Evolutionary conservation across 331 rosid genomes (phyloP), one percentile per base, ranked within the genome.

Genomic region (Malus hybrid): DNA sequence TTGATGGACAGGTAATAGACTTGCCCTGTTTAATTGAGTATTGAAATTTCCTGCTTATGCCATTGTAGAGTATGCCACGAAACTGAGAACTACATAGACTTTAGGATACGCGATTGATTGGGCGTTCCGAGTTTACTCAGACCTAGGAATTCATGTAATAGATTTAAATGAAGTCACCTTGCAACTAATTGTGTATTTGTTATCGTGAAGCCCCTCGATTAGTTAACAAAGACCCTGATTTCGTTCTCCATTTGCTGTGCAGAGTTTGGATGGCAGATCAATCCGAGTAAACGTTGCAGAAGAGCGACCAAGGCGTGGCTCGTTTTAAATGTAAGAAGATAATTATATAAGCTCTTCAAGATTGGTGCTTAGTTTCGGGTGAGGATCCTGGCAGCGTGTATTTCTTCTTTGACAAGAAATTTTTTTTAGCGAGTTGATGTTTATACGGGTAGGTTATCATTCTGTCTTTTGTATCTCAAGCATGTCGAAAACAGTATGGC

Each of bases 191-290:
- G 50, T 0, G 10, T 7, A 4, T 60, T 36, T 60, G 65, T 60
- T 60, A 60, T 60, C 33, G 1, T 26, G 19, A 30, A 56, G 32
- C 75, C 50, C 22, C 33, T 24, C 19, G 3, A 18, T 70, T 32
- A 16, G 22, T 44, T 28, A 20, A 33, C 11, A 8, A 66, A 20
- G 63, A 6, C 22, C 44, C 64, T 72, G 32, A 72, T 15, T 53
- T 67, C 10, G 42, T 36, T 79, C 42, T 70, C 4, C 10, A 48
- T 44, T 46, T 46, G 46, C 39, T 8, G n/a, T 73, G 26, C 82
- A 82, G 85, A 82, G 79, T 72, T 77, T 82, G 79, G 85, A 82
- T 77, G 85, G 85, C 53, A 77, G 85, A 55, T 68, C 82, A 33
- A 77, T 82, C 68, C 75, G 85, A 55, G 85, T 82, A 62, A 82